A percentile compares a stretch with the other conserved stretches of the same genome.
Conservation (phyloP, 345 rosid species). For the Murraya paniculata region DNA sequence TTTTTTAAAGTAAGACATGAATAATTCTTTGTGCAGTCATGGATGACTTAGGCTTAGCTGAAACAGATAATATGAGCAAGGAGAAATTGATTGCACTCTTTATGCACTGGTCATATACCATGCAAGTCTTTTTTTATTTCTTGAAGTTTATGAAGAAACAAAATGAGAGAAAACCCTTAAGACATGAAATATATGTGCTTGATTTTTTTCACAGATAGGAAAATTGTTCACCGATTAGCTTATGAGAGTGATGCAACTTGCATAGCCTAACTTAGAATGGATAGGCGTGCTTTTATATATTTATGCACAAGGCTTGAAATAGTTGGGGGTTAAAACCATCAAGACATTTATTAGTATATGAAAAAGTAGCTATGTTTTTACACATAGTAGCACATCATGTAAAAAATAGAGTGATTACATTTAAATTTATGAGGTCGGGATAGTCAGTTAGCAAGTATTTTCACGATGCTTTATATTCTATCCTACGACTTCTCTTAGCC, state of each 20-base stretch:
- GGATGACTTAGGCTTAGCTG: no score
- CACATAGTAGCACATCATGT: no score
- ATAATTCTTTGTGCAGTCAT: no score
- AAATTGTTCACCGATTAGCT: neutral
- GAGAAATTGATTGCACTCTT: neutral
- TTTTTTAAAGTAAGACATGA: no score
- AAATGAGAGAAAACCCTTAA: neutral
- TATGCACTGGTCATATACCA: neutral
- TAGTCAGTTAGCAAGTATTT: neutral
- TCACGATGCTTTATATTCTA: neutral
- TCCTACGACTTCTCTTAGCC: neutral
- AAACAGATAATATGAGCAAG: neutral
- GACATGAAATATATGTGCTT: neutral
- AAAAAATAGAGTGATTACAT: neutral
- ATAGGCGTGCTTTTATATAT: neutral
- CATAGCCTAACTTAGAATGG: neutral
- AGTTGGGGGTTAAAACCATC: no score
- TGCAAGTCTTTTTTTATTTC: neutral
- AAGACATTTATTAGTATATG: neutral
- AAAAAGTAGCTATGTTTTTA: neutral
- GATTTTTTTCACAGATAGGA: neutral
- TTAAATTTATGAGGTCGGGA: neutral
- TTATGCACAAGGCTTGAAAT: neutral
- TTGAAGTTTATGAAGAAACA: neutral
- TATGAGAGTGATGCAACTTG: neutral